phyloP scores from a whole-genome alignment of 2,329 filamentous ascomycete genomes.

The Monilinia fructicola region DNA sequence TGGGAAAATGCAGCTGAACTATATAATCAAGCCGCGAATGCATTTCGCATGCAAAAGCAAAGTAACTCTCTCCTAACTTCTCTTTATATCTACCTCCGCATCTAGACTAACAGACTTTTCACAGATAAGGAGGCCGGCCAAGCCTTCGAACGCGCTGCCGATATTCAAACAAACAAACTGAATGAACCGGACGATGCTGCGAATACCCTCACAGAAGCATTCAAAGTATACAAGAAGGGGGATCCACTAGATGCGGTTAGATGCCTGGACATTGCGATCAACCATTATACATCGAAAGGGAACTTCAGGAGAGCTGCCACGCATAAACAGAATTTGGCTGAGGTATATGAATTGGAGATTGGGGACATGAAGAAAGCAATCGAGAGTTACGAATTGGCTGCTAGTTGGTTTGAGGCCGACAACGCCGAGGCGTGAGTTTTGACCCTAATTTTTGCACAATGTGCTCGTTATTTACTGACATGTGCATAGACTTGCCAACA shows the following conservation, averaged over 20 bases:
- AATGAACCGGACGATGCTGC: slow-evolving; percentile 92
- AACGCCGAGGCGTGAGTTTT: slow-evolving; percentile 73
- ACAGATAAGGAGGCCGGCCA: slow-evolving; percentile 81
- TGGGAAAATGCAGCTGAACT: slow-evolving; percentile 85
- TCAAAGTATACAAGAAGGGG: slow-evolving; percentile 89
- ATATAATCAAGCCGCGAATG: slow-evolving; percentile 86
- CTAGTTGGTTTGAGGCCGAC: slow-evolving; percentile 85
- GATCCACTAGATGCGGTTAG: slow-evolving; percentile 80
- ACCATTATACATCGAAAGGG: slow-evolving; percentile 83
- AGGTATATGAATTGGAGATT: slow-evolving; percentile 80
- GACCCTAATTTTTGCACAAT: not conserved
- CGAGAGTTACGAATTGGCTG: slow-evolving; percentile 80
- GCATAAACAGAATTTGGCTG: slow-evolving; percentile 84
- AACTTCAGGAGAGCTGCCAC: slow-evolving; percentile 89
- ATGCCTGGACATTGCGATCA: slow-evolving; percentile 75
- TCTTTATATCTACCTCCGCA: not conserved
- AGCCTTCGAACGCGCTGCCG: slow-evolving; percentile 83
- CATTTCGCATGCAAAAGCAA: slow-evolving; percentile 83
- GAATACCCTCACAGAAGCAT: slow-evolving; percentile 84
- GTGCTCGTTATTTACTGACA: slow-evolving; percentile 20
- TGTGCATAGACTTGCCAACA: slow-evolving; percentile 73
- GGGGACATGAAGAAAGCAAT: slow-evolving; percentile 76
- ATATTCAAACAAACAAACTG: slow-evolving; percentile 74
- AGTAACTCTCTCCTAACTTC: slow-evolving; percentile 51
- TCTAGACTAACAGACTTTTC: slow-evolving; percentile 18